These are phyloP conservation scores for Talaromyces sp. DNA, from an alignment of 2,329 filamentous ascomycete species.

Conservation along the genomic window DNA sequence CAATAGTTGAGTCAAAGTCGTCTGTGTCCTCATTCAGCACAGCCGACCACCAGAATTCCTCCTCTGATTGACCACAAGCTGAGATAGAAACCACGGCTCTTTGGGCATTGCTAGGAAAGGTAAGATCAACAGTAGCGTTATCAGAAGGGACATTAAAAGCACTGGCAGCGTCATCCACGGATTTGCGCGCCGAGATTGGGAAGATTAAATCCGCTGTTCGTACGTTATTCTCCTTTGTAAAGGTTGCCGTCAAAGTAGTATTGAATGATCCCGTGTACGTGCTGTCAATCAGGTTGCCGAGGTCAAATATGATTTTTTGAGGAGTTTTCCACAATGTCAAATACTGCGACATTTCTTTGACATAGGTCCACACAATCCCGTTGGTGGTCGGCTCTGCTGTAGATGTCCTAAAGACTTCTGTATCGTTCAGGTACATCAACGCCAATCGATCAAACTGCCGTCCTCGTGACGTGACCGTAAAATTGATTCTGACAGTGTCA, in stretches of 20 bases:
- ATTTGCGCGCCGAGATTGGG: conserved; percentile 49
- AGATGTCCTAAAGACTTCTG: conserved; percentile 78
- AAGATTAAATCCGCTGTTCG: conserved; percentile 62
- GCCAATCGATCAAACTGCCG: conserved; percentile 74
- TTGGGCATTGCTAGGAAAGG: conserved; percentile 63
- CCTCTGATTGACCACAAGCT: conserved; percentile 69
- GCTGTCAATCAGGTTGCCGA: conserved; percentile 68
- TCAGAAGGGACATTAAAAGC: conserved; percentile 65
- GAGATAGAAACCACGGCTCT: conserved; percentile 73
- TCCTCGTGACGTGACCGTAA: conserved; percentile 68
- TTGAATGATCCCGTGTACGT: conserved; percentile 72
- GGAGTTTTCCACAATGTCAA: conserved; percentile 63
- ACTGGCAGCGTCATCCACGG: conserved; percentile 52
- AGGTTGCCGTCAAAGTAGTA: conserved; percentile 69
- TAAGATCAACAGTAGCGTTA: conserved; percentile 57
- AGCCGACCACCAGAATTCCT: conserved; percentile 87
- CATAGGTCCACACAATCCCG: conserved; percentile 72
- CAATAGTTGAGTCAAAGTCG: conserved; percentile 57
- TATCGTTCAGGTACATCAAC: conserved; percentile 70
- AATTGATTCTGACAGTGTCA: conserved; percentile 70
- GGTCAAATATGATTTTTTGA: conserved; percentile 75
- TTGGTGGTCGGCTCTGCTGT: conserved; percentile 71
- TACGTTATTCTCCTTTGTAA: conserved; percentile 52
- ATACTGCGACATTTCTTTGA: conserved; percentile 75
- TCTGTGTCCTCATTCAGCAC: conserved; percentile 60